A percentile compares a stretch with the other conserved stretches of the same genome.
phyloP scores from a whole-genome alignment of 2,329 filamentous ascomycete genomes.

The Orbilia ellipsospora region DNA sequence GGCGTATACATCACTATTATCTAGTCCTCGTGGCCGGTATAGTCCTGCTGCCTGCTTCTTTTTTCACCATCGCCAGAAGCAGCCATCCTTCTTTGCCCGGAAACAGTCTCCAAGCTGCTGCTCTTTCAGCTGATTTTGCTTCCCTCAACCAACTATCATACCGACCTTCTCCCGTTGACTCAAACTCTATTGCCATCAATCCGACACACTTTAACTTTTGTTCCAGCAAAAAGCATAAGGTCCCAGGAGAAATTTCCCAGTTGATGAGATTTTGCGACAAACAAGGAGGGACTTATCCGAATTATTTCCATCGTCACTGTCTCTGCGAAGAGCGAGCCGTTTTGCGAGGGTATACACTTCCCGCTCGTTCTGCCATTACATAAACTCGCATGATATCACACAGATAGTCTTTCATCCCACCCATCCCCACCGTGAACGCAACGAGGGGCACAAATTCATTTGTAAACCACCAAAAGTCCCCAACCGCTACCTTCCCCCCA shows the following conservation, averaged over 20 bases:
- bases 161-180: slow-evolving; percentile 8
- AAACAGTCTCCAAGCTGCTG: slow-evolving; percentile 13
- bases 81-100: slow-evolving; percentile 28
- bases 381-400: slow-evolving; percentile 29
- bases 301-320: slow-evolving; percentile 1
- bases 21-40: neutral
- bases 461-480: neutral
- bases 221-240: slow-evolving; percentile 18
- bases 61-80: slow-evolving; percentile 35
- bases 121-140: slow-evolving; percentile 12
- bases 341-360: slow-evolving; percentile 36
- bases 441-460: neutral
- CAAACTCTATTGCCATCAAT: slow-evolving; percentile 31
- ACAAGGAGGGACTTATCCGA: neutral
- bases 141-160: neutral
- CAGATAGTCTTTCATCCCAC: neutral
- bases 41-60: slow-evolving; percentile 1
- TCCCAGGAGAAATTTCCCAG: slow-evolving; percentile 11
- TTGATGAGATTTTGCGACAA: neutral
- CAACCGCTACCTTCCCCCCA: neutral
- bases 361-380: slow-evolving; percentile 1
- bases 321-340: slow-evolving; percentile 16
- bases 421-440: neutral
- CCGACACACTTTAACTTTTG: neutral
- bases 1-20: too few species aligned